Evolutionary conservation across 2,329 filamentous ascomycete genomes (phyloP).

Genomic region (Calonectria henricotiae): DNA sequence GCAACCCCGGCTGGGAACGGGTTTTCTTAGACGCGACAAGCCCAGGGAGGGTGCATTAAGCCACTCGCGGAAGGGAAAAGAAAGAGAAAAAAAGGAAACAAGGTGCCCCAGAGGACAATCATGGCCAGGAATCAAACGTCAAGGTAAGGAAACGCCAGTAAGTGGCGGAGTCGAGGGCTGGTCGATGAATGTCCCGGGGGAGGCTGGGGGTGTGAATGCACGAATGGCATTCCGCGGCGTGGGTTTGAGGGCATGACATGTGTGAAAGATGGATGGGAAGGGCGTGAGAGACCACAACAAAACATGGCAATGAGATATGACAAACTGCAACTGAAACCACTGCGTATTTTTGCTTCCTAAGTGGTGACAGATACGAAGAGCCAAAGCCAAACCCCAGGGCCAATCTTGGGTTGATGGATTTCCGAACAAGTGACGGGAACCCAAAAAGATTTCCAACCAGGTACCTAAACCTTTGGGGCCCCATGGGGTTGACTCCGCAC

Average conservation of each 20-base stretch:
- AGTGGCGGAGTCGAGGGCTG: conserved; percentile 41
- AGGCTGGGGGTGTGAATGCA: conserved; percentile 35
- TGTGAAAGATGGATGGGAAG: conserved; percentile 6
- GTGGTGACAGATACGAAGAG: neutral
- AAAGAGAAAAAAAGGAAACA: conserved; percentile 26
- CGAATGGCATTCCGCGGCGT: conserved; percentile 15
- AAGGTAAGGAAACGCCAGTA: conserved; percentile 42
- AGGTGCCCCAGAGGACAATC: conserved; percentile 11
- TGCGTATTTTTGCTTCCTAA: neutral
- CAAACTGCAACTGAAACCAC: neutral
- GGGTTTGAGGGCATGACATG: neutral
- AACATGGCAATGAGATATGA: conserved; percentile 1
- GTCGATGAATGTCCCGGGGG: conserved; percentile 35
- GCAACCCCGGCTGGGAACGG: conserved; percentile 13
- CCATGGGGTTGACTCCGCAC: conserved; percentile 49
- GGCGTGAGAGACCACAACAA: neutral
- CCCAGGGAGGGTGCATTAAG: conserved; percentile 23
- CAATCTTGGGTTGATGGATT: conserved; percentile 3
- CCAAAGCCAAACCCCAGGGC: neutral
- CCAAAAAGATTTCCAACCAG: neutral
- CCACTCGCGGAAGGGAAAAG: conserved; percentile 25
- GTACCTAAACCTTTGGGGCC: conserved; percentile 31
- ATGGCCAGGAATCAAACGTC: conserved; percentile 33
- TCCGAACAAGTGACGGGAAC: conserved; percentile 3
- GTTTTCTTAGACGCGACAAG: conserved; percentile 22